Evolutionary conservation across 345 rosid species (phyloP).

Genomic region (Salix koriyanagi): DNA sequence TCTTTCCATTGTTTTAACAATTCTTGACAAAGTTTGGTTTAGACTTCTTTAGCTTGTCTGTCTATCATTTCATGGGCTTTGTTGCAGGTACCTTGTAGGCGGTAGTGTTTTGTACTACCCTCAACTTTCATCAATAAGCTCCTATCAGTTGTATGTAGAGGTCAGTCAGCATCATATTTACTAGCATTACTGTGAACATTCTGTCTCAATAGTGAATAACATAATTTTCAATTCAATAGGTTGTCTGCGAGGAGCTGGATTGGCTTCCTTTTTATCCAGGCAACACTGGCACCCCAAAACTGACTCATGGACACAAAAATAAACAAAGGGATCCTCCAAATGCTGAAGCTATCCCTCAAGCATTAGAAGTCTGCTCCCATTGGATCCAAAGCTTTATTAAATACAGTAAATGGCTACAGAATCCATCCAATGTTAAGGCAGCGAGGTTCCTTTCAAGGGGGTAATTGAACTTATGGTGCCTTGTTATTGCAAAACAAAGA

Average conservation of each 20-base stretch:
- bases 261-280: slow-evolving; percentile 85
- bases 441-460: slow-evolving; percentile 80
- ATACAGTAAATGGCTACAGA: slow-evolving; percentile 92
- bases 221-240: slow-evolving; percentile 43
- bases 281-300: slow-evolving; percentile 30
- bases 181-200: background rate
- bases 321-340: slow-evolving; percentile 61
- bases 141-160: slow-evolving; percentile 96
- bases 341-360: slow-evolving; percentile 65
- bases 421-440: slow-evolving; percentile 81
- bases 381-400: slow-evolving; percentile 95
- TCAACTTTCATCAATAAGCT: slow-evolving; percentile 89
- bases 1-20: slow-evolving; percentile 6
- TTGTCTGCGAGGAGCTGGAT: slow-evolving; percentile 92
- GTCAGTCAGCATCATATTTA: slow-evolving; percentile 37
- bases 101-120: slow-evolving; percentile 91
- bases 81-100: slow-evolving; percentile 74
- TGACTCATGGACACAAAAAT: slow-evolving; percentile 52
- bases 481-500: background rate
- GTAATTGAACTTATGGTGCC: slow-evolving; percentile 36
- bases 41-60: slow-evolving; percentile 11
- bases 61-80: slow-evolving; percentile 12
- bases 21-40: slow-evolving; percentile 9
- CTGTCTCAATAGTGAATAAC: background rate
- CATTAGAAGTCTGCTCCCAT: slow-evolving; percentile 75